phyloP scores from a whole-genome alignment of 768 basidiomycete genomes.

The Hydnomerulius pinastri region DNA sequence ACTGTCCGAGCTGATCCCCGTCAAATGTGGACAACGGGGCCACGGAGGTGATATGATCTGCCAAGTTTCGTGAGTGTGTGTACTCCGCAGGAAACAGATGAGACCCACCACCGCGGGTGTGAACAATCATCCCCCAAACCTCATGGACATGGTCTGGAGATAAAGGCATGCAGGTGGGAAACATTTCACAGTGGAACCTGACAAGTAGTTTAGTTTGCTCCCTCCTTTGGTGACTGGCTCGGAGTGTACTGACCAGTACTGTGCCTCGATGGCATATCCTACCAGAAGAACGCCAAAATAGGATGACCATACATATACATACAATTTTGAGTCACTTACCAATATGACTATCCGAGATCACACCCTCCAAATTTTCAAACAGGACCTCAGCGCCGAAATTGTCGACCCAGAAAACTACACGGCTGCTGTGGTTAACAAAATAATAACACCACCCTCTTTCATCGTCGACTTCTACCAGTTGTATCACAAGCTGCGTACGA shows the following conservation, averaged over 20 bases:
- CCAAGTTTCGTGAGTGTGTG: background rate
- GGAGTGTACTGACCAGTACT: conserved; percentile 4
- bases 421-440: background rate
- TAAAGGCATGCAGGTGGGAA: background rate
- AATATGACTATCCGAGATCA: background rate
- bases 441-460: conserved; percentile 1
- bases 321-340: background rate
- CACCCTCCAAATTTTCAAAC: background rate
- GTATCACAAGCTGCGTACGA: background rate
- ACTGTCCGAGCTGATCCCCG: conserved; percentile 3
- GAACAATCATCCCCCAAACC: background rate
- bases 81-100: background rate
- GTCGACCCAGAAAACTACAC: conserved; percentile 4
- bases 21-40: conserved; percentile 10
- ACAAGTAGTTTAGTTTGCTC: background rate
- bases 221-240: background rate
- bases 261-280: conserved; percentile 7
- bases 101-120: background rate
- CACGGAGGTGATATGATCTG: conserved; percentile 14
- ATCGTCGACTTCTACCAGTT: background rate
- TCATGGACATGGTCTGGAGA: background rate
- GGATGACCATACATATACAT: background rate
- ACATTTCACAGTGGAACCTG: conserved; percentile 6
- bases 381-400: background rate
- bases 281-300: background rate